phyloP scores from a whole-genome alignment of 1,284 basidiomycete species.

The Boletus putidus region DNA sequence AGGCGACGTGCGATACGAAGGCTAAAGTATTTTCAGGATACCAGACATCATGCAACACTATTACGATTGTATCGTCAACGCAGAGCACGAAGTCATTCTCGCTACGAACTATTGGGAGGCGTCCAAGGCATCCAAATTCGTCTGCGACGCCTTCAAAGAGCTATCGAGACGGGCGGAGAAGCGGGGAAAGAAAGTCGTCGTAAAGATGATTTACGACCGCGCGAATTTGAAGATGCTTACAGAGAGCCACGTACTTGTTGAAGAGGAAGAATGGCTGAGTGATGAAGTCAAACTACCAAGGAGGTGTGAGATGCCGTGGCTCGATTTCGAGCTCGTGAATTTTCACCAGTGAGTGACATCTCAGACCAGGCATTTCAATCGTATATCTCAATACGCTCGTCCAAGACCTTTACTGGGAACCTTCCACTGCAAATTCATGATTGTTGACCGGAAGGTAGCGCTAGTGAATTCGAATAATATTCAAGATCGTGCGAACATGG shows the following conservation, averaged over 20 bases:
- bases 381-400: conserved; percentile 35
- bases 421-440: conserved; percentile 77
- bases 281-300: conserved; percentile 57
- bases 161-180: conserved; percentile 52
- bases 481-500: conserved; percentile 67
- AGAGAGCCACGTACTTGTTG: conserved; percentile 58
- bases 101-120: conserved; percentile 62
- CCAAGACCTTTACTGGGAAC: conserved; percentile 64
- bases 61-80: conserved; percentile 55
- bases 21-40: conserved; percentile 41
- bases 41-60: conserved; percentile 66
- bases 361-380: neutral
- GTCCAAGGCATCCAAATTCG: conserved; percentile 52
- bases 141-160: conserved; percentile 55
- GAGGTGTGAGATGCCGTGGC: conserved; percentile 57
- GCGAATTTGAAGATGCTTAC: conserved; percentile 58
- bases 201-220: conserved; percentile 68
- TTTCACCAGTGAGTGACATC: conserved; percentile 40
- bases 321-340: conserved; percentile 63
- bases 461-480: conserved; percentile 77
- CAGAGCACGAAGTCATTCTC: conserved; percentile 59
- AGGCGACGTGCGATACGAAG: neutral
- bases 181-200: conserved; percentile 51
- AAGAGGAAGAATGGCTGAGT: conserved; percentile 47
- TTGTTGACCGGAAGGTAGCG: conserved; percentile 73